Percentiles rank a stretch among this genome's conserved stretches.
These are phyloP conservation scores for Lasiosphaeris hirsuta DNA, from an alignment of 495 filamentous ascomycete species.

Conservation along the genomic window DNA sequence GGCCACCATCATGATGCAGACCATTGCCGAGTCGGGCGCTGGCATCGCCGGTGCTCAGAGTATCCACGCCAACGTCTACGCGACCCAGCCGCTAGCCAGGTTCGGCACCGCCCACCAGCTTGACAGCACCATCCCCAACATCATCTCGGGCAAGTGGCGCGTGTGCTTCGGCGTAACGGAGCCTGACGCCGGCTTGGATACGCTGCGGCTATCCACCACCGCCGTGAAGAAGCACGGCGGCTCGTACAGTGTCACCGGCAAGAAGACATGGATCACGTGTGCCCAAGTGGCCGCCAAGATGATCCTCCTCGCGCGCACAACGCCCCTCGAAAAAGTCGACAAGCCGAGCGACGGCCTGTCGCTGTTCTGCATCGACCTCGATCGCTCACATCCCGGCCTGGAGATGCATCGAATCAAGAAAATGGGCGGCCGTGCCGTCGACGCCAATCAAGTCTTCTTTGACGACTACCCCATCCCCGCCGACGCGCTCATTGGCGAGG, in stretches of 20 bases:
- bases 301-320: slow-evolving; percentile 74
- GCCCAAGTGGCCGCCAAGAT: slow-evolving; percentile 75
- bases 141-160: slow-evolving; percentile 65
- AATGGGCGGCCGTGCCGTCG: slow-evolving; percentile 76
- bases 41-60: slow-evolving; percentile 75
- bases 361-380: slow-evolving; percentile 72
- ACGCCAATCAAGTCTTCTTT: slow-evolving; percentile 83
- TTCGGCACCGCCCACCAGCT: slow-evolving; percentile 63
- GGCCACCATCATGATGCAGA: slow-evolving; percentile 83
- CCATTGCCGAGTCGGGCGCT: slow-evolving; percentile 71
- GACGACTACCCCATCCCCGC: slow-evolving; percentile 64
- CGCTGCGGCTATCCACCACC: slow-evolving; percentile 61
- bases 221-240: slow-evolving; percentile 51
- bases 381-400: slow-evolving; percentile 54
- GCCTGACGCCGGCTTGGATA: slow-evolving; percentile 72
- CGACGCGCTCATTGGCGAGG: slow-evolving; percentile 61
- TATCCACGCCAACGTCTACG: slow-evolving; percentile 73
- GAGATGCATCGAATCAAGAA: slow-evolving; percentile 71
- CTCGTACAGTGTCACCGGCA: slow-evolving; percentile 62
- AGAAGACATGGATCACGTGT: slow-evolving; percentile 83
- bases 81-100: slow-evolving; percentile 70
- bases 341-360: slow-evolving; percentile 69
- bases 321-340: slow-evolving; percentile 59
- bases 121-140: slow-evolving; percentile 58
- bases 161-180: slow-evolving; percentile 64